These are phyloP conservation scores for Syncephalastrum racemosum DNA, from an alignment of 371 early-diverging fungal species.

Conservation along the genomic window DNA sequence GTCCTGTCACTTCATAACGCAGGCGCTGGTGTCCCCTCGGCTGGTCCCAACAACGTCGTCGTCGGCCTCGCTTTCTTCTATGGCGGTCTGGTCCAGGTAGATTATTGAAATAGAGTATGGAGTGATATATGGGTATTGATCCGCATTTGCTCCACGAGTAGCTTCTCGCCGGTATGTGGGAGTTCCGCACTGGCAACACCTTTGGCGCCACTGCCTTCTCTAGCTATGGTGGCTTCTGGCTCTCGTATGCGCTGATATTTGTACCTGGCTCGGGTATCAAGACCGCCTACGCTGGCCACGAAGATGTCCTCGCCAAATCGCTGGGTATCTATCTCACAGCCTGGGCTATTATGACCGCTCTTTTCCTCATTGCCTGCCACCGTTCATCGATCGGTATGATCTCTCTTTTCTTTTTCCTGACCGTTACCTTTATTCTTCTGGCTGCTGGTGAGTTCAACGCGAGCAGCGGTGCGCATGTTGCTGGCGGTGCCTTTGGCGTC, in stretches of 20 bases:
- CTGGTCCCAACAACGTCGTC: conserved; percentile 57
- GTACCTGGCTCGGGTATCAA: conserved; percentile 57
- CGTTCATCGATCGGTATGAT: conserved; percentile 62
- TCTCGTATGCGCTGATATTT: conserved; percentile 66
- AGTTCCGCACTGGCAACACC: conserved; percentile 73
- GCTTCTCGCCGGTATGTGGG: conserved; percentile 84
- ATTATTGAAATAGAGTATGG: background rate
- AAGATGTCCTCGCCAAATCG: conserved; percentile 49
- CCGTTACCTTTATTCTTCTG: conserved; percentile 64
- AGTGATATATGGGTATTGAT: conserved; percentile 6
- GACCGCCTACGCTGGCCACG: conserved; percentile 41
- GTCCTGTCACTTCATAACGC: conserved; percentile 69
- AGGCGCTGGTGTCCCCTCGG: conserved; percentile 61
- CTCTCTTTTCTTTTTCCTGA: conserved; percentile 62
- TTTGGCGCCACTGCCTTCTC: conserved; percentile 86
- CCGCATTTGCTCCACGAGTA: conserved; percentile 20
- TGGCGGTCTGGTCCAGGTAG: conserved; percentile 77
- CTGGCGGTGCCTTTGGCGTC: conserved; percentile 70
- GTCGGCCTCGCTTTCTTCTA: conserved; percentile 76
- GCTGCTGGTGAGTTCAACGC: conserved; percentile 46
- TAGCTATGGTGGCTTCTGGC: conserved; percentile 79
- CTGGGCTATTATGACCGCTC: conserved; percentile 69
- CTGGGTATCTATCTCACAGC: conserved; percentile 67
- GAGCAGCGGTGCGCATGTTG: conserved; percentile 34
- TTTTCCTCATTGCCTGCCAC: conserved; percentile 68